Conservation (phyloP, 495 filamentous ascomycete species). For the Achaetomiella virescens region DNA sequence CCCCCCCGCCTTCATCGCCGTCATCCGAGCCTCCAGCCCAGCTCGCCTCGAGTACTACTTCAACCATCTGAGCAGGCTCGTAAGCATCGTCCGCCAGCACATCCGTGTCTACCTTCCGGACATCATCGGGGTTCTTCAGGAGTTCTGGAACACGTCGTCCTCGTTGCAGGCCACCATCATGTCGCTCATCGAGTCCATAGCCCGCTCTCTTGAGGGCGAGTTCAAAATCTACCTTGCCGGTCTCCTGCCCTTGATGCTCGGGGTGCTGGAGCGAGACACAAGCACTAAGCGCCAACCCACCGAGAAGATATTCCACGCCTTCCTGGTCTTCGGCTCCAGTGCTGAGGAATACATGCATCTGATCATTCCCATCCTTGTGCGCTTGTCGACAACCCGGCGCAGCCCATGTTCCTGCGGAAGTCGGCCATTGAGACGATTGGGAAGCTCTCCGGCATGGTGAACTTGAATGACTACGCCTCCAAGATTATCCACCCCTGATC, state of each 20-base stretch:
- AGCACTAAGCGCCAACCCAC: constrained; percentile 66
- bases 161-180: constrained; percentile 85
- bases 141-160: constrained; percentile 74
- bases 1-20: constrained; percentile 81
- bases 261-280: constrained; percentile 81
- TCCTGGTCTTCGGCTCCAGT: constrained; percentile 92
- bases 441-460: constrained; percentile 91
- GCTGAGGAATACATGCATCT: constrained; percentile 98
- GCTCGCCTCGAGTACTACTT: constrained; percentile 88
- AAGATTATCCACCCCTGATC: constrained; percentile 84
- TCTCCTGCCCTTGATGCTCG: constrained; percentile 85
- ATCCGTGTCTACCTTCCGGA: constrained; percentile 81
- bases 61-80: constrained; percentile 86
- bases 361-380: constrained; percentile 92
- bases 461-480: constrained; percentile 93
- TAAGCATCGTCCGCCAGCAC: constrained; percentile 92
- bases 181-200: constrained; percentile 83
- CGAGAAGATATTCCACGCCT: constrained; percentile 87
- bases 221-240: constrained; percentile 91
- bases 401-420: constrained; percentile 71
- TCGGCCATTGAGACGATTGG: constrained; percentile 91
- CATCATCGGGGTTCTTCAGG: constrained; percentile 74
- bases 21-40: constrained; percentile 69
- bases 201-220: constrained; percentile 89
- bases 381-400: constrained; percentile 80